Evolutionary conservation across 495 filamentous ascomycete species (phyloP).

Genomic region (Lentithecium fluviatile): DNA sequence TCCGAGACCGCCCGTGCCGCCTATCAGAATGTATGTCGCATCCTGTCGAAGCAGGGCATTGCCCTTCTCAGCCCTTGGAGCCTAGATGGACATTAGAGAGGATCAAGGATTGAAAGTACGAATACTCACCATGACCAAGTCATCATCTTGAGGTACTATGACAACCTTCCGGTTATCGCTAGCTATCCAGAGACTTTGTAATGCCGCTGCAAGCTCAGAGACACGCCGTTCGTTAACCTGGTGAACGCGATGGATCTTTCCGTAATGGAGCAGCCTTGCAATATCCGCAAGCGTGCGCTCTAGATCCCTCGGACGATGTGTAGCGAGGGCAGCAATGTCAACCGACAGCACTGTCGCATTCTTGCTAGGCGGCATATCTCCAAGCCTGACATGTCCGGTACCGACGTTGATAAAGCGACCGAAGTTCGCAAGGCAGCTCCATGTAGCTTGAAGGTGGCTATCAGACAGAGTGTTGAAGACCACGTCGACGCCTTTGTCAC

Average conservation of each 20-base stretch:
- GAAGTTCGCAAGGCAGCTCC: conserved; percentile 4
- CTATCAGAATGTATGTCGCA: conserved; percentile 47
- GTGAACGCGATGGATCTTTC: background rate
- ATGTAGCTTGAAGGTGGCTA: conserved; percentile 1
- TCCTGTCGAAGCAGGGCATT: conserved; percentile 8
- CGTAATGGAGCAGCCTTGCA: background rate
- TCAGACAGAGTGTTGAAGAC: conserved; percentile 1
- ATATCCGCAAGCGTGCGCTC: background rate
- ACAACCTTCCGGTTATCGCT: conserved; percentile 4
- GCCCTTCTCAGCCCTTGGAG: background rate
- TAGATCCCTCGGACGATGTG: too few species aligned
- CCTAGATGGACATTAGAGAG: too few species aligned
- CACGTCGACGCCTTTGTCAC: conserved; percentile 4
- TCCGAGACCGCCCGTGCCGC: conserved; percentile 51
- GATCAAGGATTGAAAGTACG: background rate
- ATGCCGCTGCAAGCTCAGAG: background rate
- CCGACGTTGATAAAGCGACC: conserved; percentile 9
- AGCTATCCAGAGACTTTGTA: too few species aligned
- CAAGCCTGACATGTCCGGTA: background rate
- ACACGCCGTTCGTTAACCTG: background rate
- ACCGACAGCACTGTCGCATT: background rate
- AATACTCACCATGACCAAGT: conserved; percentile 10
- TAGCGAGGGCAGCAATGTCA: background rate
- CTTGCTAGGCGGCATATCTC: conserved; percentile 7
- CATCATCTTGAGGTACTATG: conserved; percentile 12